These are phyloP conservation scores for Wickerhamia fluorescens DNA, from an alignment of 805 yeast species.

Conservation along the genomic window DNA sequence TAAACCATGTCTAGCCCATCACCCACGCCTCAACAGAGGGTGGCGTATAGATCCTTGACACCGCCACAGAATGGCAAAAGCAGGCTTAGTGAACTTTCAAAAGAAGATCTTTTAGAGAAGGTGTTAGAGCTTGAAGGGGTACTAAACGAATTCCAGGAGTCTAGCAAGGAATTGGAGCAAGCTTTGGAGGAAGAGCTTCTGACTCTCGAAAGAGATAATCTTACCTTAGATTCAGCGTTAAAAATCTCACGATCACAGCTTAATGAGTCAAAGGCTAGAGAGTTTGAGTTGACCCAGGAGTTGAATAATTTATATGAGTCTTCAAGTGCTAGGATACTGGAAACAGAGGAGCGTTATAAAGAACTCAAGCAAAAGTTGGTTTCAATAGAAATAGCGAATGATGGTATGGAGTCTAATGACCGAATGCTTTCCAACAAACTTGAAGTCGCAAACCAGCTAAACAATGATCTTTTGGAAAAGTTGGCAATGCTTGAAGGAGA, in stretches of 20 bases:
- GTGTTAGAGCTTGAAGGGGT: slow-evolving; percentile 32
- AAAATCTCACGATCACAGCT: slow-evolving; percentile 7
- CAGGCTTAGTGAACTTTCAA: no score
- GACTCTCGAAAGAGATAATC: slow-evolving; percentile 22
- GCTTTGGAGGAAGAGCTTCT: slow-evolving; percentile 39
- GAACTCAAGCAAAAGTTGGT: slow-evolving; percentile 26
- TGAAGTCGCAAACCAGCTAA: slow-evolving; percentile 28
- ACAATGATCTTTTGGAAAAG: slow-evolving; percentile 36
- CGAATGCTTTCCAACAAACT: slow-evolving; percentile 28
- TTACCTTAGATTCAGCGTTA: slow-evolving; percentile 12
- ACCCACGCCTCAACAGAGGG: no score
- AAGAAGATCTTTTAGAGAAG: slow-evolving; percentile 18
- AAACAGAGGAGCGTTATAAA: slow-evolving; percentile 13
- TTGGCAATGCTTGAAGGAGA: slow-evolving; percentile 38
- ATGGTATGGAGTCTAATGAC: slow-evolving; percentile 32
- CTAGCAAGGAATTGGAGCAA: slow-evolving; percentile 37
- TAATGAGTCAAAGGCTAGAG: slow-evolving; percentile 9
- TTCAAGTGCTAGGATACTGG: slow-evolving; percentile 7
- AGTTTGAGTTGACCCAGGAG: slow-evolving; percentile 13
- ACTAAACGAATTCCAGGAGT: slow-evolving; percentile 35
- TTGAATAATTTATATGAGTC: slow-evolving; percentile 11
- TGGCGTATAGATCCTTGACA: no score
- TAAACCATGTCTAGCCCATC: no score
- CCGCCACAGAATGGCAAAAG: no score
- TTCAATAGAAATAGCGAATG: slow-evolving; percentile 37